Base-by-base conservation (phyloP, 2,329 filamentous ascomycete genomes). In the Verticillium klebahnii region DNA sequence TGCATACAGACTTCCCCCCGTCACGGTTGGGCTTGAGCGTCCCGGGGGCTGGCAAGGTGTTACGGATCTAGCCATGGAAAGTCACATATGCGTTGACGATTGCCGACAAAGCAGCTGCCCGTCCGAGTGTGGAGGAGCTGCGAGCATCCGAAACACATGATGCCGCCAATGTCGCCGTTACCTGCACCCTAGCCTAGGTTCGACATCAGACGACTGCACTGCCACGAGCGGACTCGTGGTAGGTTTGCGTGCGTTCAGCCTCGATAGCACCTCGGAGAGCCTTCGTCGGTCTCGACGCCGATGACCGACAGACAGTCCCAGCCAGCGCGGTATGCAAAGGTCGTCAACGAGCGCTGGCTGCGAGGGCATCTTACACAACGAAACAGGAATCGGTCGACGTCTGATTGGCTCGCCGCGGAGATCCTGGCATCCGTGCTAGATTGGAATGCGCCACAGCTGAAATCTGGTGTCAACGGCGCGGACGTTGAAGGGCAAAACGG, bases 391-490 rank as follows among this genome's bases (percentile, higher is more conserved):
- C 31, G 8, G 32, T 36, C 34, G 55, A 19, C 12, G 25, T 40
- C 56, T 73, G 70, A 75, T 75, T 75, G 73, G 72, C 58, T 62
- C 56, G 23, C 31, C 57, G 60, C 57, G 56, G 60, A 37, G 58
- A 70, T 68, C 67, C 67, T 68, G 67, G 67, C 65, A 63, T 65
- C 65, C 66, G 63, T 65, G 67, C 69, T 67, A 68, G 65, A 64
- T 63, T 64, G 67, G 65, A 68, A 69, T 66, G 69, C 73, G 74
- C 74, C 74, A 74, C 73, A 73, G 74, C 73, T 77, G 73, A 75
- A 72, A 67, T 65, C 62, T 58, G 64, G 59, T 67, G 63, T 39
- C 40, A 62, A 61, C 52, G 57, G 55, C 55, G 57, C 15, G 57
- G 40, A 50, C 23, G 40, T 19, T 25, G 40, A 25, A 50, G 40